Percentiles rank a stretch among this genome's conserved stretches.
These are phyloP conservation scores for Fusarium liriodendri DNA, from an alignment of 2,329 filamentous ascomycete genomes.

Conservation along the genomic window DNA sequence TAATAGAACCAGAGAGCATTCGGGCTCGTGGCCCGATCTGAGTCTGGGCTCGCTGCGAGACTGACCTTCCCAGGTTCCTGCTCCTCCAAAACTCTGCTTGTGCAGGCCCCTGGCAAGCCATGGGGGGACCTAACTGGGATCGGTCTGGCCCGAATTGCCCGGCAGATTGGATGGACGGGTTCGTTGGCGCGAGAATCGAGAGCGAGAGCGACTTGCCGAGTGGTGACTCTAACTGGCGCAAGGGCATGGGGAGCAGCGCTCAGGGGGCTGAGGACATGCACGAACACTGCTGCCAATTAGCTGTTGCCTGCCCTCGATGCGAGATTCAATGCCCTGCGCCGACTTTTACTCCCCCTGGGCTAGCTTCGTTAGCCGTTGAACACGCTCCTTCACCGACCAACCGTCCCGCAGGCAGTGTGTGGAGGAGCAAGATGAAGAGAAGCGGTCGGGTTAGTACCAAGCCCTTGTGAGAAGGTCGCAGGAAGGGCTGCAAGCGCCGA, in stretches of 20 bases:
- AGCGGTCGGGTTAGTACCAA: not conserved
- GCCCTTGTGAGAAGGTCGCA: not conserved
- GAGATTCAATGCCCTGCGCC: conserved; percentile 22
- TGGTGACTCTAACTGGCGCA: conserved; percentile 17
- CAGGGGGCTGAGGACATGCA: conserved; percentile 1
- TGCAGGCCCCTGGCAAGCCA: conserved; percentile 13
- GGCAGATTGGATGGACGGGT: conserved; percentile 8
- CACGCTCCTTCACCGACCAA: conserved; percentile 37
- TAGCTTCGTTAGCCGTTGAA: conserved; percentile 28
- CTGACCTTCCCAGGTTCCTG: conserved; percentile 10
- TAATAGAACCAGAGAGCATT: conserved; percentile 8
- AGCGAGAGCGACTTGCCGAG: not conserved
- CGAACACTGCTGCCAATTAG: conserved; percentile 29
- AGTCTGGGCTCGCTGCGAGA: conserved; percentile 1
- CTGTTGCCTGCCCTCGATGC: conserved; percentile 8
- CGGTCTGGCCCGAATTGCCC: conserved; percentile 17
- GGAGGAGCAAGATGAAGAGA: not conserved
- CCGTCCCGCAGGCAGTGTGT: conserved; percentile 2
- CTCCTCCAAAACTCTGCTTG: not conserved
- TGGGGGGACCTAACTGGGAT: conserved; percentile 27
- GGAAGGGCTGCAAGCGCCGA: conserved; percentile 23
- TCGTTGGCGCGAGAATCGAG: not conserved
- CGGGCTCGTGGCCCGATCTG: conserved; percentile 32
- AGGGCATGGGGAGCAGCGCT: conserved; percentile 1
- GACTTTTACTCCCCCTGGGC: conserved; percentile 19